phyloP scores from a whole-genome alignment of 306 rosid species.

The Notholithocarpus densiflorus region DNA sequence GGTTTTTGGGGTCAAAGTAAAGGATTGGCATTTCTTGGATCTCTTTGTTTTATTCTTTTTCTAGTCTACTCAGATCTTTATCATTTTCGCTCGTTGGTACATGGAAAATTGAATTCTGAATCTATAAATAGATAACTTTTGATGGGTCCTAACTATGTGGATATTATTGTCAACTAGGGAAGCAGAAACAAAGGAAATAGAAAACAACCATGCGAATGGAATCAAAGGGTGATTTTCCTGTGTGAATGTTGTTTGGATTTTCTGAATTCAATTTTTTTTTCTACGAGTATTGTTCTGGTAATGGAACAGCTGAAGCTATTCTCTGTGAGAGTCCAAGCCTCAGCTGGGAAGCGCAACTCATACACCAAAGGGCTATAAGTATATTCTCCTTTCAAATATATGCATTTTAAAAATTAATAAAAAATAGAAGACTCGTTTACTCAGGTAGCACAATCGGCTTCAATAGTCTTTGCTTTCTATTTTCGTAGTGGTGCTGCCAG shows the following conservation, averaged over 20 bases:
- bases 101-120: neutral
- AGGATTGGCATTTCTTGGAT: slow-evolving; percentile 30
- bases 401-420: too few relatives aligned
- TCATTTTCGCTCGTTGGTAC: slow-evolving; percentile 8
- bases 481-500: too few relatives aligned
- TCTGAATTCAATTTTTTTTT: neutral
- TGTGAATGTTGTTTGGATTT: slow-evolving; percentile 26
- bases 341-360: neutral
- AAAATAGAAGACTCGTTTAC: too few relatives aligned
- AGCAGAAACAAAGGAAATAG: neutral
- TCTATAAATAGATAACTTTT: neutral
- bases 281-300: neutral
- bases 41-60: slow-evolving; percentile 32
- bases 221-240: neutral
- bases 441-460: too few relatives aligned
- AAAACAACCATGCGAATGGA: neutral
- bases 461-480: too few relatives aligned
- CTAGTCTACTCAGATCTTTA: slow-evolving; percentile 20
- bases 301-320: neutral
- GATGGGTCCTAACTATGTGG: neutral
- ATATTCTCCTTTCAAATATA: too few relatives aligned
- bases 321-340: neutral
- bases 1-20: slow-evolving; percentile 36
- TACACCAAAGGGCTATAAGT: neutral
- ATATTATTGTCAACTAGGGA: too few relatives aligned